Conservation (phyloP, 225 moss, liverwort and hornwort genomes). For the Bryum argenteum region DNA sequence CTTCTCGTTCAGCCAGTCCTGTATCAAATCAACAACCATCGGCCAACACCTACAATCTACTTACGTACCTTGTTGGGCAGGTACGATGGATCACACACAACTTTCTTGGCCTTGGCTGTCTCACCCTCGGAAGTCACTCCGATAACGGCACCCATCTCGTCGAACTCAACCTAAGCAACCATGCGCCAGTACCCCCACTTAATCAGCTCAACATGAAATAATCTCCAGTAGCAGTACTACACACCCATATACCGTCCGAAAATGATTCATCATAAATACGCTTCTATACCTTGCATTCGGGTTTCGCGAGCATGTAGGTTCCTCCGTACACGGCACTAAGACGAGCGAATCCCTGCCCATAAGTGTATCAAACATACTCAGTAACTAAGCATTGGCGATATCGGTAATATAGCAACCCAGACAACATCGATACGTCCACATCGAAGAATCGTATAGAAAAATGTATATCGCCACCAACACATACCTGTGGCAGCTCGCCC, state of each 20-base stretch:
- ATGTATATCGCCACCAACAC: background rate
- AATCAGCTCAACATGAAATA: background rate
- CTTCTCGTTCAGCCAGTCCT: background rate
- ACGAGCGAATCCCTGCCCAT: slow-evolving; percentile 61
- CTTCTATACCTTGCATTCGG: slow-evolving; percentile 61
- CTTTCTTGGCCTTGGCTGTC: slow-evolving; percentile 63
- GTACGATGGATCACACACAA: slow-evolving; percentile 79
- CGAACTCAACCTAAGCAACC: slow-evolving; percentile 64
- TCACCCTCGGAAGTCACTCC: slow-evolving; percentile 78
- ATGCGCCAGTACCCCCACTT: background rate
- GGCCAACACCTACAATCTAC: background rate
- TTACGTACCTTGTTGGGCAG: slow-evolving; percentile 62
- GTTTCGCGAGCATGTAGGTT: slow-evolving; percentile 77
- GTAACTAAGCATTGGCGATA: background rate
- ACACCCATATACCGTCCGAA: no score
- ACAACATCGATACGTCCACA: background rate
- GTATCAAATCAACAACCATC: background rate
- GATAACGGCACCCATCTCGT: slow-evolving; percentile 65
- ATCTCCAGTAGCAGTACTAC: no score
- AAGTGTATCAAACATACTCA: no score
- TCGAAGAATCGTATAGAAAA: background rate
- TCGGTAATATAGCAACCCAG: background rate
- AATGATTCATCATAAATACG: no score
- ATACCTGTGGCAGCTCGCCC: slow-evolving; percentile 82
- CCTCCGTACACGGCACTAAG: slow-evolving; percentile 78